Percentiles rank a stretch among this genome's conserved stretches.
Conservation (phyloP, 176 grass and related monocot species). For the Dactylis glomerata region DNA sequence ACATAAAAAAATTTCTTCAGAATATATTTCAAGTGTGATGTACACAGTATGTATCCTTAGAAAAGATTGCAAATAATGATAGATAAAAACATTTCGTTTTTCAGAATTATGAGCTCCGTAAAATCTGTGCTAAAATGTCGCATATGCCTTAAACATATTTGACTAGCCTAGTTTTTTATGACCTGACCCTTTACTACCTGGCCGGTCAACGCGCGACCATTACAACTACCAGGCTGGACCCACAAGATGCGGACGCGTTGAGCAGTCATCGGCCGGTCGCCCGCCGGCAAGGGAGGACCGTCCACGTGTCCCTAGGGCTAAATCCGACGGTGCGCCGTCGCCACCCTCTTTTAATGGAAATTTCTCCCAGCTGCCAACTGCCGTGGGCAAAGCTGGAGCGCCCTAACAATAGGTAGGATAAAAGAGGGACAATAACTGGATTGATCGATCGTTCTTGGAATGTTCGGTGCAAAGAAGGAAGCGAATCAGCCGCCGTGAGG, state of each 20-base stretch:
- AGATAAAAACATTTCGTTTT: no score
- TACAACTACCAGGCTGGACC: not conserved
- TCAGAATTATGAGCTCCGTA: not conserved
- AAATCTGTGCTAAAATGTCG: not conserved
- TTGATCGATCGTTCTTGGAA: not conserved
- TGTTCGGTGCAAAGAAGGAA: not conserved
- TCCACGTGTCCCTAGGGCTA: not conserved
- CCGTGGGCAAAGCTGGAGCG: not conserved
- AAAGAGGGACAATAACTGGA: not conserved
- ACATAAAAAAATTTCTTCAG: no score
- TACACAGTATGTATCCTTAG: not conserved
- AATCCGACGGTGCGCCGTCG: not conserved
- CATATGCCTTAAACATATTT: no score
- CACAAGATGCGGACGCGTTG: not conserved
- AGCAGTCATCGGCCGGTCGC: not conserved
- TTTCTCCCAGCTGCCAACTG: not conserved
- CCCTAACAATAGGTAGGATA: not conserved
- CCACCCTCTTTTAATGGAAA: not conserved
- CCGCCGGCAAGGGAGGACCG: not conserved
- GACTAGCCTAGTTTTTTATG: not conserved
- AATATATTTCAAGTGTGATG: no score
- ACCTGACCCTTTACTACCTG: not conserved
- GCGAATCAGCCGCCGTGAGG: not conserved
- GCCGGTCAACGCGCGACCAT: not conserved
- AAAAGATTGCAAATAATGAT: not conserved